Evolutionary conservation across 2,329 filamentous ascomycete species (phyloP).

Genomic region (Alternaria postmessia): DNA sequence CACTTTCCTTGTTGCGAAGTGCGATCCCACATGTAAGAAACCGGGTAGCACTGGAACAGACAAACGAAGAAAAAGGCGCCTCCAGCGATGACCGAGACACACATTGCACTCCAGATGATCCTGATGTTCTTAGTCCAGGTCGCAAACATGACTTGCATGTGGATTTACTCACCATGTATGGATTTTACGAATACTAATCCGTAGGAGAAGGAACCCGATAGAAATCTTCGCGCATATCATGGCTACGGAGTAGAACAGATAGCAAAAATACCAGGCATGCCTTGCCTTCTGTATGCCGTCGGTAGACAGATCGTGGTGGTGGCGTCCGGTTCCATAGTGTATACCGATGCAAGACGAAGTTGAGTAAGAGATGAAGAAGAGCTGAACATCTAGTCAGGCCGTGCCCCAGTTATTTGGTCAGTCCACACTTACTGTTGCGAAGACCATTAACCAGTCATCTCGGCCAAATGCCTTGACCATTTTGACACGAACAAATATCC

Average conservation of each 20-base stretch:
- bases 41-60: slow-evolving; percentile 60
- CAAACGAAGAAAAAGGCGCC: slow-evolving; percentile 57
- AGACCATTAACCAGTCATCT: slow-evolving; percentile 48
- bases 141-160: too few relatives aligned
- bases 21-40: slow-evolving; percentile 60
- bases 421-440: slow-evolving; percentile 37
- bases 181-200: slow-evolving; percentile 39
- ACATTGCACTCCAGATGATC: slow-evolving; percentile 52
- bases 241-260: slow-evolving; percentile 41
- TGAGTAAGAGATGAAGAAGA: slow-evolving; percentile 36
- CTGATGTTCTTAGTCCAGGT: neutral
- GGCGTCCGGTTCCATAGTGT: slow-evolving; percentile 42
- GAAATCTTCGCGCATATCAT: slow-evolving; percentile 48
- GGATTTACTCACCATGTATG: slow-evolving; percentile 31
- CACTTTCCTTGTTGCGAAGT: slow-evolving; percentile 52
- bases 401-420: neutral
- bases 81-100: slow-evolving; percentile 48
- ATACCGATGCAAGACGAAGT: slow-evolving; percentile 39
- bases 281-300: slow-evolving; percentile 34
- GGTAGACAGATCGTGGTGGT: slow-evolving; percentile 32
- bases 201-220: slow-evolving; percentile 44
- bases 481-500: slow-evolving; percentile 41
- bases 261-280: slow-evolving; percentile 47
- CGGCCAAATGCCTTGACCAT: slow-evolving; percentile 48
- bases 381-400: slow-evolving; percentile 19